Evolutionary conservation across 495 filamentous ascomycete genomes (phyloP).

Genomic region (Hypoxylon intermedium): DNA sequence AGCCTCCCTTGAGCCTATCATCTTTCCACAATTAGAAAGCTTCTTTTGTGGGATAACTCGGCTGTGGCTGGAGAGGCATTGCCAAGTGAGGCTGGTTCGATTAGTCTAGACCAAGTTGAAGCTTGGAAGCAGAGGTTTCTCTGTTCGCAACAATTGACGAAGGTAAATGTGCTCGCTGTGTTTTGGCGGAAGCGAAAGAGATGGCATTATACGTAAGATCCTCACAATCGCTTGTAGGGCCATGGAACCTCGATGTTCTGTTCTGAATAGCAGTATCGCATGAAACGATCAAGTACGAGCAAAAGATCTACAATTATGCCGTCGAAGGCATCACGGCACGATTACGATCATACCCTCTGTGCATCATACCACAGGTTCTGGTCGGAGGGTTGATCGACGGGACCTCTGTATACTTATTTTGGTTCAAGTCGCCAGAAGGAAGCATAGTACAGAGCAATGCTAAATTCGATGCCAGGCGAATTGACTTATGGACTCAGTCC

Average conservation of each 20-base stretch:
- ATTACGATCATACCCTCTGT: neutral
- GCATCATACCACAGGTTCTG: neutral
- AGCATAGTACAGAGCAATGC: neutral
- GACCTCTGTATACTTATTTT: too few relatives aligned
- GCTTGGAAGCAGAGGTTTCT: too few relatives aligned
- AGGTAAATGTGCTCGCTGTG: too few relatives aligned
- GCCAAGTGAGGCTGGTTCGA: neutral
- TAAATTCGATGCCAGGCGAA: neutral
- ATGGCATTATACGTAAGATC: slow-evolving; percentile 22
- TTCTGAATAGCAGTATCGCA: slow-evolving; percentile 5
- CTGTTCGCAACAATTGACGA: neutral
- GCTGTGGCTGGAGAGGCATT: neutral
- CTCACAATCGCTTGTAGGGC: slow-evolving; percentile 6
- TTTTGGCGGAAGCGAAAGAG: too few relatives aligned
- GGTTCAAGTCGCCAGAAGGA: neutral
- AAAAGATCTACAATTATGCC: slow-evolving; percentile 16
- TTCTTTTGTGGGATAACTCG: slow-evolving; percentile 1
- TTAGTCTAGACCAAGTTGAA: too few relatives aligned
- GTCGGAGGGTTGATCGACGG: too few relatives aligned
- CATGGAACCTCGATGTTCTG: neutral
- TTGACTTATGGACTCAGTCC: neutral
- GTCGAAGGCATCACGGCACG: slow-evolving; percentile 4
- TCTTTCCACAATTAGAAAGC: slow-evolving; percentile 24
- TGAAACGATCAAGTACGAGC: slow-evolving; percentile 10
- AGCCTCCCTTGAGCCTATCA: slow-evolving; percentile 26